phyloP scores from a whole-genome alignment of 176 grass and related monocot genomes.

The Carex cristatella region DNA sequence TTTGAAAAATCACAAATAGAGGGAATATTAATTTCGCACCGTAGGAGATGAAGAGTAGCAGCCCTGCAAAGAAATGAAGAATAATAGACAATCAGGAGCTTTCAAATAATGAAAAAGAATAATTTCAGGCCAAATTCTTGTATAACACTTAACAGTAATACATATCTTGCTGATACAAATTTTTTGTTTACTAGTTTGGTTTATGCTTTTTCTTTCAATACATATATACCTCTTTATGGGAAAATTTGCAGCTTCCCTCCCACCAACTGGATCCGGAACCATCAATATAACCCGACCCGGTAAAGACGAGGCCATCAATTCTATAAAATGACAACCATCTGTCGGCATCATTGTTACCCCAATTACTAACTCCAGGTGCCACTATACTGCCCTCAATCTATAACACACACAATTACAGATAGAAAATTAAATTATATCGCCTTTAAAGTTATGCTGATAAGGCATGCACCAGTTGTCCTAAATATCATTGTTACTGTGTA shows the following conservation, averaged over 20 bases:
- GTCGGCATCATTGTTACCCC: background rate
- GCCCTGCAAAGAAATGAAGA: slow-evolving; percentile 5
- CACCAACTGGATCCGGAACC: slow-evolving; percentile 34
- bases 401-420: background rate
- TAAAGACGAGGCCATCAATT: slow-evolving; percentile 37
- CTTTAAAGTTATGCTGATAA: too few relatives aligned
- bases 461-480: too few relatives aligned
- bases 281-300: slow-evolving; percentile 27
- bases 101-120: background rate
- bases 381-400: slow-evolving; percentile 28
- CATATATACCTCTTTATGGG: background rate
- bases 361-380: slow-evolving; percentile 26
- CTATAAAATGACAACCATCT: slow-evolving; percentile 35
- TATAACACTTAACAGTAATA: background rate
- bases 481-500: too few relatives aligned
- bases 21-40: background rate
- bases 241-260: slow-evolving; percentile 31
- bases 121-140: background rate
- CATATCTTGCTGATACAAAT: background rate
- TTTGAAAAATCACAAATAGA: background rate
- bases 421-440: background rate
- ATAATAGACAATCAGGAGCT: background rate
- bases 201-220: background rate
- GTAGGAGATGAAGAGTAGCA: slow-evolving; percentile 11
- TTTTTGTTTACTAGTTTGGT: background rate